Evolutionary conservation across 495 filamentous ascomycete genomes (phyloP).

Genomic region (Hypoxylon perforatum): DNA sequence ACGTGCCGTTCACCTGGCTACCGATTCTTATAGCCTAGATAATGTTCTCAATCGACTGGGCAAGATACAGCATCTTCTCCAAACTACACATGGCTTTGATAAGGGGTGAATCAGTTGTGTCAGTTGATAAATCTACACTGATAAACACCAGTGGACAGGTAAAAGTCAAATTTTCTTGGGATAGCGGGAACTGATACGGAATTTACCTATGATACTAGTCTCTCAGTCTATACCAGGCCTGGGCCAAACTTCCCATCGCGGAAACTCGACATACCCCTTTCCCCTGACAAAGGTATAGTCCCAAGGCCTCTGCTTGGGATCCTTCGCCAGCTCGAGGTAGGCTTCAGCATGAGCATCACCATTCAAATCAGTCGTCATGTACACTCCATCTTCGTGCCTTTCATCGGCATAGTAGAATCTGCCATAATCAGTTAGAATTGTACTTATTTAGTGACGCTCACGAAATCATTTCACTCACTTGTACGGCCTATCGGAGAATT

Average conservation of each 20-base stretch:
- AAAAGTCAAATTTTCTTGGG: too few species aligned
- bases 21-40: too few species aligned
- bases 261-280: conserved; percentile 47
- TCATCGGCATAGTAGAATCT: conserved; percentile 59
- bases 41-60: too few species aligned
- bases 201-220: too few species aligned
- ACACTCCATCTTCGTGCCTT: conserved; percentile 46
- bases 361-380: conserved; percentile 40
- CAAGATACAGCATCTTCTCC: too few species aligned
- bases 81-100: too few species aligned
- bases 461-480: conserved; percentile 42
- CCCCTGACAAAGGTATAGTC: conserved; percentile 53
- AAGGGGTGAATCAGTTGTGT: too few species aligned
- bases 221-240: neutral
- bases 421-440: neutral
- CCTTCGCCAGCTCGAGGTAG: conserved; percentile 48
- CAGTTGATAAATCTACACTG: too few species aligned
- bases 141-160: too few species aligned
- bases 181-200: too few species aligned
- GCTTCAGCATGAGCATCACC: conserved; percentile 49
- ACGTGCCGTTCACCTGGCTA: too few species aligned
- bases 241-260: neutral
- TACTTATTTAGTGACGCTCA: neutral
- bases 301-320: conserved; percentile 47
- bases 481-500: conserved; percentile 45